Base-by-base conservation (phyloP, 305 asterid species). In the Fraxinus albicans region DNA sequence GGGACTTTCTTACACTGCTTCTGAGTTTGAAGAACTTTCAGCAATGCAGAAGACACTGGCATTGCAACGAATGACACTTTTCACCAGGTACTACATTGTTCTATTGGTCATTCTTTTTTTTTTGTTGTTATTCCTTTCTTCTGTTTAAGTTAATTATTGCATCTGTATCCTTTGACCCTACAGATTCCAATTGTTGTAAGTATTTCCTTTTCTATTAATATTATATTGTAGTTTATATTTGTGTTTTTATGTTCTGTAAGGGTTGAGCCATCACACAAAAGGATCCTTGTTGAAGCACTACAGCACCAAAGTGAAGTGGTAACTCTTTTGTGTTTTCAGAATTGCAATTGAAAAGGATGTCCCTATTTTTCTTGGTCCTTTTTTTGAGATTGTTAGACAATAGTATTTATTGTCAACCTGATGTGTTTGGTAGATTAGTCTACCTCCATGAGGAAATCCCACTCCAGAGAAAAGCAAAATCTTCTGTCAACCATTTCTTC, bases 251-350 rank as follows among this genome's bases (percentile, higher is more conserved):
- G 82, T 9, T 85, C 77, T 89, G 67, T 69, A 83, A 96, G 98
- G 98, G 99, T 96, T 77, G 99, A 96, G 86, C 99, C 99, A 84
- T 95, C 98, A 89, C 99, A 96, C 90, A 96, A 96, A 89, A 91
- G 97, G 92, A 94, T 94, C 96, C 98, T 96, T 78, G 99, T 96
- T 87, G 98, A 96, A 87, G 98, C 99, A 81, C 90, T 96, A 83
- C 98, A 95, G 82, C 89, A 92, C 85, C 99, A 96, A 88, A 95
- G 92, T 91, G 99, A 96, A 90, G 99, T 94, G 97, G 98, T 96
- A 91, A 81, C 80, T 72, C 70, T 81, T 76, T 86, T 60, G 29
- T 67, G 72, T 31, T 55, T 55, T 73, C 78, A 35, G 23, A 73
- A 34, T 40, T 67, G 78, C 69, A 31, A 58, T 53, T 72, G n/a